Base-by-base conservation (phyloP, 768 basidiomycete species). In the Naganishia vaughanmartiniae region DNA sequence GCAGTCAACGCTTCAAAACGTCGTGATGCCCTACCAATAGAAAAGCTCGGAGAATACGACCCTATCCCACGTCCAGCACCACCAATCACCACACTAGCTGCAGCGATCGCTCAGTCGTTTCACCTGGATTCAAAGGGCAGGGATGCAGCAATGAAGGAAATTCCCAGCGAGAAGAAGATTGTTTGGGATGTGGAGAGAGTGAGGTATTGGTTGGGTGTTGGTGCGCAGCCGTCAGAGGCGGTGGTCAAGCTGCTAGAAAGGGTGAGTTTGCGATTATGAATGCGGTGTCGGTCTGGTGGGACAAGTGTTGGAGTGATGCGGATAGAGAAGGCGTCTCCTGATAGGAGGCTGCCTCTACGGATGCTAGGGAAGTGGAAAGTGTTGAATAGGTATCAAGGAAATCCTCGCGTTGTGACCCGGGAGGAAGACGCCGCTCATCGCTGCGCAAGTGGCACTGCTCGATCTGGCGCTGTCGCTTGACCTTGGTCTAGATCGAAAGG, bases 111-210 rank as follows among this genome's bases (percentile, higher is more conserved):
- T 54, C 36, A 73, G 45, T 53, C 70, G 71, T 55, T 65, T 26
- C 53, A 73, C 26, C 57, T 53, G 17, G 39, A 55, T 33, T 66
- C 68, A 57, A 55, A 69, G 42, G 28, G 21, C 28, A 42, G 30
- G 67, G 67, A 46, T 30, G 54, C 26, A 31, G 39, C 21, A 24
- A 12, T 28, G 45, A 67, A 56, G 17, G 53, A 67, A 53, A 21
- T 60, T n/a, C n/a, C n/a, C 67, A 78, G 74, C 53, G 77, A 81
- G 72, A 95, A 93, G 82, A 87, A 86, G 39, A 84, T 97, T 68
- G 86, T 89, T 75, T 97, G 94, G 93, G 93, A 92, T 80, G 88
- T 89, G 30, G 89, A 91, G 75, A 87, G 95, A 78, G 91, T 98
- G 79, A 85, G 85, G 70, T 92, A 91, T 77, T 98, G 95, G 95